phyloP scores from a whole-genome alignment of 1,284 basidiomycete species.

The Trametes sp. region DNA sequence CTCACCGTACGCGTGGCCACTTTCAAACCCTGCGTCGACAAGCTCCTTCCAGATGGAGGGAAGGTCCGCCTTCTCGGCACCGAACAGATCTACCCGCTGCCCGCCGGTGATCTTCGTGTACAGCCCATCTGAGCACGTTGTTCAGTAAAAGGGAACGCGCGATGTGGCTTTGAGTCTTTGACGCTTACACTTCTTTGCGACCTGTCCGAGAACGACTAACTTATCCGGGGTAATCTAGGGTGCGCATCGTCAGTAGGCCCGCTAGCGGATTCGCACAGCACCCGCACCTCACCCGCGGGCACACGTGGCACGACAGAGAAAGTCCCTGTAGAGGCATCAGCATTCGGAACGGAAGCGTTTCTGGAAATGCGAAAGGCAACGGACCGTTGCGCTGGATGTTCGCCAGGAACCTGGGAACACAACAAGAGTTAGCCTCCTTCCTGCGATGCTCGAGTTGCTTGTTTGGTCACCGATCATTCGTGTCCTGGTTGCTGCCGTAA shows the following conservation, averaged over 20 bases:
- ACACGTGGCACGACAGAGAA: conserved; percentile 81
- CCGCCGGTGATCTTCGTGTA: conserved; percentile 77
- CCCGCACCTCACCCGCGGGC: conserved; percentile 62
- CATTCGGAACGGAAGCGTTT: neutral
- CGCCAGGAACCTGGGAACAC: conserved; percentile 59
- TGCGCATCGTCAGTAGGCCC: neutral
- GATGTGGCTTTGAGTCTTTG: neutral
- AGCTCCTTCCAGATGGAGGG: conserved; percentile 80
- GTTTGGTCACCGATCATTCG: conserved; percentile 56
- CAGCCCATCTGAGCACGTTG: conserved; percentile 48
- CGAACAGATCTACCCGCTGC: conserved; percentile 79
- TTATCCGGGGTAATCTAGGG: conserved; percentile 68
- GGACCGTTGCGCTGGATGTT: conserved; percentile 80
- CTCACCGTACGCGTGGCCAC: conserved; percentile 80
- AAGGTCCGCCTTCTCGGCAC: conserved; percentile 78
- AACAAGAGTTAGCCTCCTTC: neutral
- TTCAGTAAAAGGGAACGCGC: neutral
- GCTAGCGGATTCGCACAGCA: conserved; percentile 1
- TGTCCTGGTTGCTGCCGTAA: conserved; percentile 63
- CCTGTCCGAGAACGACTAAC: conserved; percentile 72
- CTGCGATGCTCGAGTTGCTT: conserved; percentile 1
- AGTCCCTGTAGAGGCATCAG: conserved; percentile 46
- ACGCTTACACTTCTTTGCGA: conserved; percentile 69
- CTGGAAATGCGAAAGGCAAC: conserved; percentile 1
- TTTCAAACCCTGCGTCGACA: conserved; percentile 74